Evolutionary conservation across 352 stramenopile genomes (phyloP).

Genomic region (Phytophthora multivora): DNA sequence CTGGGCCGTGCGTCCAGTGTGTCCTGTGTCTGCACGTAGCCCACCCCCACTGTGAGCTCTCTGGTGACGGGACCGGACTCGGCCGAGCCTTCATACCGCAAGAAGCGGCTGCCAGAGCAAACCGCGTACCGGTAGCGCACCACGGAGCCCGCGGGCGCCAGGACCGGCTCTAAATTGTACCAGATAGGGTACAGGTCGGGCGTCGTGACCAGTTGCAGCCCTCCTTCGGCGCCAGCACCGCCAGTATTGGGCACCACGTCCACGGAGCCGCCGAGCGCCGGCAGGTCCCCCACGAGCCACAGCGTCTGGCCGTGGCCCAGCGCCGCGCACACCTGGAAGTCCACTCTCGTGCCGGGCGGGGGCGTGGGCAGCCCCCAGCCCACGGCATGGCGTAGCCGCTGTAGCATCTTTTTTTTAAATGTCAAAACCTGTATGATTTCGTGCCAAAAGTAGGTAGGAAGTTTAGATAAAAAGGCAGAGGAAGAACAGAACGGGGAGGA

Average conservation of each 20-base stretch:
- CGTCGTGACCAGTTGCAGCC: slow-evolving; percentile 84
- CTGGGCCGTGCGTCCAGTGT: slow-evolving; percentile 58
- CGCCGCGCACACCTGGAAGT: slow-evolving; percentile 82
- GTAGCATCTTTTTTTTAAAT: slow-evolving; percentile 71
- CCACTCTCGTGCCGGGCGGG: slow-evolving; percentile 68
- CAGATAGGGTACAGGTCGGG: slow-evolving; percentile 88
- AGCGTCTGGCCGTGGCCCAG: slow-evolving; percentile 82
- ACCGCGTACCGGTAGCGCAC: slow-evolving; percentile 89
- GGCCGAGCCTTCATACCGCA: slow-evolving; percentile 70
- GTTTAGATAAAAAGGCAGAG: not conserved
- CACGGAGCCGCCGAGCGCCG: slow-evolving; percentile 65
- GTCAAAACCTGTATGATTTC: slow-evolving; percentile 10
- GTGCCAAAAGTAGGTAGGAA: not conserved
- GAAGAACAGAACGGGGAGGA: not conserved
- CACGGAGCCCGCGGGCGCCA: slow-evolving; percentile 61
- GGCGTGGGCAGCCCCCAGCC: slow-evolving; percentile 67
- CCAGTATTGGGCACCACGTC: slow-evolving; percentile 57
- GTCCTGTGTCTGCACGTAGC: slow-evolving; percentile 78
- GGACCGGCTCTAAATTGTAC: slow-evolving; percentile 87
- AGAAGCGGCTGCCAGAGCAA: slow-evolving; percentile 78
- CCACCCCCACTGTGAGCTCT: slow-evolving; percentile 59
- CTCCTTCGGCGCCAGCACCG: slow-evolving; percentile 40
- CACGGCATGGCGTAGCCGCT: slow-evolving; percentile 81
- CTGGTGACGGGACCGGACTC: slow-evolving; percentile 40
- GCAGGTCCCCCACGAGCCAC: slow-evolving; percentile 81